phyloP scores from a whole-genome alignment of 495 filamentous ascomycete species.

The Achaetomiella virescens region DNA sequence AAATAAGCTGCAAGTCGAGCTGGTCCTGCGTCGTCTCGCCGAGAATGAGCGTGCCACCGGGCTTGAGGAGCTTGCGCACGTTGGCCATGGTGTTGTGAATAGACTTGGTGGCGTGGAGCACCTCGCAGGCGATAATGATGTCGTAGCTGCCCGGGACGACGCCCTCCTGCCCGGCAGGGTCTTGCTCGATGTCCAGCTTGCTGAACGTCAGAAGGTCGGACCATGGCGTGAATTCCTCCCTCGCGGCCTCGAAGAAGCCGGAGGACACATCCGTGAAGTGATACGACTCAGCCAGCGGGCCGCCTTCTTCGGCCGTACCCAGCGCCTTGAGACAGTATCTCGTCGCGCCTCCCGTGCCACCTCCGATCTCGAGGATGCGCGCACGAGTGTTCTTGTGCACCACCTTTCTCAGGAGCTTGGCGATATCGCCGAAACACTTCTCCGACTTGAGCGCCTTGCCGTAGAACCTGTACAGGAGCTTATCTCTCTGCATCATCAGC shows the following conservation, averaged over 20 bases:
- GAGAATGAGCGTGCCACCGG: constrained; percentile 35
- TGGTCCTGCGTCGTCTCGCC: constrained; percentile 30
- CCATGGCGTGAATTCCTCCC: constrained; percentile 31
- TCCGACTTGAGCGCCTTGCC: too few relatives aligned
- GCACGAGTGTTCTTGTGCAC: too few relatives aligned
- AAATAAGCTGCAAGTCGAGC: constrained; percentile 29
- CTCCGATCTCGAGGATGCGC: too few relatives aligned
- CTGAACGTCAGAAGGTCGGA: constrained; percentile 37
- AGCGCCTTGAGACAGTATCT: too few relatives aligned
- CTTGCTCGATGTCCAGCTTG: constrained; percentile 43
- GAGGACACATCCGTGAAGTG: background rate
- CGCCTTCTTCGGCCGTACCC: too few relatives aligned
- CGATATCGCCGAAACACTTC: too few relatives aligned
- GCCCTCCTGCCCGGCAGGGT: constrained; percentile 39
- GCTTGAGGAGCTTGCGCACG: constrained; percentile 33
- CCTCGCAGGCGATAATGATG: constrained; percentile 46
- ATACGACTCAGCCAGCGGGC: background rate
- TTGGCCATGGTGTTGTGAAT: constrained; percentile 30
- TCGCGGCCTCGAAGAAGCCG: background rate
- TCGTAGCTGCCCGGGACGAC: constrained; percentile 44
- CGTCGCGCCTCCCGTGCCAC: too few relatives aligned
- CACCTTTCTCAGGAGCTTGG: too few relatives aligned
- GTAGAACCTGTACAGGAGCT: too few relatives aligned
- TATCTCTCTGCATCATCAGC: too few relatives aligned
- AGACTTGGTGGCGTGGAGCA: constrained; percentile 39